Evolutionary conservation across 305 asterid species (phyloP).

Genomic region (Fraxinus velutina): DNA sequence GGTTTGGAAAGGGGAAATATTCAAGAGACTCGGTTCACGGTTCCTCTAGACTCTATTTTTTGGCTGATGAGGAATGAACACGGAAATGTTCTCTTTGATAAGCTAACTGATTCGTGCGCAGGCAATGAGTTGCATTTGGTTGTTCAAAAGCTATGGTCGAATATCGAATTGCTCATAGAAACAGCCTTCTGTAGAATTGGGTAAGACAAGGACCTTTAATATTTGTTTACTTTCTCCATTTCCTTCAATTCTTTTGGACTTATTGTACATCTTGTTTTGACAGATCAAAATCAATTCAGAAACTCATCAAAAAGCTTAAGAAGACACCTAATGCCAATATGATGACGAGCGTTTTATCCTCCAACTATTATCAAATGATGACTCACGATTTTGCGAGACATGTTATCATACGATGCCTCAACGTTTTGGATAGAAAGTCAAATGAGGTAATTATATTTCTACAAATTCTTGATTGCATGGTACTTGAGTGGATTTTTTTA

Average conservation of each 20-base stretch:
- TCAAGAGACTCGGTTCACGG: not conserved
- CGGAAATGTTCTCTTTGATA: conserved; percentile 10
- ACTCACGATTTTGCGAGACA: conserved; percentile 25
- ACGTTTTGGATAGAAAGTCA: conserved; percentile 17
- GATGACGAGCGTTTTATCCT: conserved; percentile 26
- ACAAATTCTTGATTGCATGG: not conserved
- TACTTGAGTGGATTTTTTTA: not conserved
- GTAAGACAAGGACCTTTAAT: conserved; percentile 16
- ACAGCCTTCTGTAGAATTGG: conserved; percentile 31
- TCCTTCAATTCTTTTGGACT: not conserved
- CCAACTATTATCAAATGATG: conserved; percentile 26
- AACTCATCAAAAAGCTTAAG: conserved; percentile 36
- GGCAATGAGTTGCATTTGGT: conserved; percentile 18
- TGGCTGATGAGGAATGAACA: conserved; percentile 25
- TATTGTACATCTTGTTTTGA: conserved; percentile 11
- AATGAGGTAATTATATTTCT: conserved; percentile 30
- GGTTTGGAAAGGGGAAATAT: not conserved
- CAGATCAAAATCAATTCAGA: conserved; percentile 33
- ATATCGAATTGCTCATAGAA: not conserved
- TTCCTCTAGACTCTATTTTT: not conserved
- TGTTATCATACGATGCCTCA: conserved; percentile 36
- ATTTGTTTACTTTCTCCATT: not conserved
- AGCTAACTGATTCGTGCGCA: conserved; percentile 20
- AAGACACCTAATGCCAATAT: conserved; percentile 21
- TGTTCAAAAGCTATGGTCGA: not conserved